These are phyloP conservation scores for Amanita rimosa DNA, from an alignment of 768 basidiomycete species.

Conservation along the genomic window DNA sequence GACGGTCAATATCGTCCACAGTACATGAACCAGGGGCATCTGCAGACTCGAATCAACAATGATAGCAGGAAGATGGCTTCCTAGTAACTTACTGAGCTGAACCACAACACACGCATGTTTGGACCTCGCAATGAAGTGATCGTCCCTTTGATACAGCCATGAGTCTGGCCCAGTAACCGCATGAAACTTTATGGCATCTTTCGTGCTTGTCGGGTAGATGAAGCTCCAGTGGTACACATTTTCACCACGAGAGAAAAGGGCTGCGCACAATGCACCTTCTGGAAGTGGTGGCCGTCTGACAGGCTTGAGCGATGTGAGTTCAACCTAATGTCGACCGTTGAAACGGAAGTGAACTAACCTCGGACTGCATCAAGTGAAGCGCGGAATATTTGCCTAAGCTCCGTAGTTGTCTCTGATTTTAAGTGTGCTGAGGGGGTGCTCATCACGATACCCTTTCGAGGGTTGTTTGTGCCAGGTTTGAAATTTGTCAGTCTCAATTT, in stretches of 20 bases:
- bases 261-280: background rate
- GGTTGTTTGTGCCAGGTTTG: background rate
- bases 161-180: constrained; percentile 4
- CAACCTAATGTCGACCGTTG: background rate
- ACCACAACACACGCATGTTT: constrained; percentile 5
- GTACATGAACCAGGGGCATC: constrained; percentile 1
- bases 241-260: constrained; percentile 2
- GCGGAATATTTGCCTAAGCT: background rate
- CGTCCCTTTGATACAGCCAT: constrained; percentile 4
- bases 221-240: constrained; percentile 4
- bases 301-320: background rate
- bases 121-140: constrained; percentile 3
- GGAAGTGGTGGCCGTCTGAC: constrained; percentile 3
- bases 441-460: background rate
- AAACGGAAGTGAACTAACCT: background rate
- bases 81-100: constrained; percentile 3
- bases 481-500: background rate
- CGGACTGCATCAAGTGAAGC: background rate
- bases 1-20: background rate
- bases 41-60: background rate
- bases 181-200: constrained; percentile 5
- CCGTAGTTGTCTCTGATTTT: background rate
- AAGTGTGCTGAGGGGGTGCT: background rate
- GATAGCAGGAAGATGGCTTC: too few species aligned
- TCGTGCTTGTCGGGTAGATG: constrained; percentile 4